Conservation (phyloP, 345 rosid species). For the Brassica juncea region DNA sequence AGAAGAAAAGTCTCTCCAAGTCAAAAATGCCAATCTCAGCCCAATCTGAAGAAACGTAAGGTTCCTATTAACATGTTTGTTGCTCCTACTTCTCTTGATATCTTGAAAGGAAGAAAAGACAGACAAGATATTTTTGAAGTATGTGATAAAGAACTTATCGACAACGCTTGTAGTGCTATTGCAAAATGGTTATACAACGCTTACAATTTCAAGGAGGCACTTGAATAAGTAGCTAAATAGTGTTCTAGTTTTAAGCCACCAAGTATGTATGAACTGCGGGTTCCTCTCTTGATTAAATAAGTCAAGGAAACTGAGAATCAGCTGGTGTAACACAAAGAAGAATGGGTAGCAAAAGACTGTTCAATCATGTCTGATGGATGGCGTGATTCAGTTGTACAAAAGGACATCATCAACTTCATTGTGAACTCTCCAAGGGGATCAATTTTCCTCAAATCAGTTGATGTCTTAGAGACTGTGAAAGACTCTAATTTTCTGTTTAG, state of each 20-base stretch:
- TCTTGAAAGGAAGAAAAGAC: too few relatives aligned
- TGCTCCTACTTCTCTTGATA: too few relatives aligned
- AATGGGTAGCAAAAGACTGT: background rate
- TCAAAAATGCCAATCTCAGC: too few relatives aligned
- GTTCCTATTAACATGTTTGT: too few relatives aligned
- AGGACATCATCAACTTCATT: background rate
- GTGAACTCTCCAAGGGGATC: background rate
- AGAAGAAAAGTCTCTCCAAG: background rate
- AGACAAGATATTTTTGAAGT: too few relatives aligned
- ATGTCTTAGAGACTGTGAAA: background rate
- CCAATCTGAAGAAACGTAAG: too few relatives aligned
- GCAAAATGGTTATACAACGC: too few relatives aligned
- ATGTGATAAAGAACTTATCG: too few relatives aligned
- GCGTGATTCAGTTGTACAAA: background rate
- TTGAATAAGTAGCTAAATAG: too few relatives aligned
- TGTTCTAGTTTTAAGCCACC: background rate
- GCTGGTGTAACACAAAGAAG: background rate
- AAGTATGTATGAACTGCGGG: background rate
- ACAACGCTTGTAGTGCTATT: too few relatives aligned
- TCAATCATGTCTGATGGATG: conserved; percentile 1
- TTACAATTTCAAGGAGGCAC: too few relatives aligned
- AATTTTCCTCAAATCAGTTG: too few relatives aligned
- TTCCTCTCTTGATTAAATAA: background rate
- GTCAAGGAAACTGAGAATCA: background rate
- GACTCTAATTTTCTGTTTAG: background rate